These are phyloP conservation scores for Groenewaldozyma salmanticensis DNA, from an alignment of 805 yeast genomes.

Conservation along the genomic window DNA sequence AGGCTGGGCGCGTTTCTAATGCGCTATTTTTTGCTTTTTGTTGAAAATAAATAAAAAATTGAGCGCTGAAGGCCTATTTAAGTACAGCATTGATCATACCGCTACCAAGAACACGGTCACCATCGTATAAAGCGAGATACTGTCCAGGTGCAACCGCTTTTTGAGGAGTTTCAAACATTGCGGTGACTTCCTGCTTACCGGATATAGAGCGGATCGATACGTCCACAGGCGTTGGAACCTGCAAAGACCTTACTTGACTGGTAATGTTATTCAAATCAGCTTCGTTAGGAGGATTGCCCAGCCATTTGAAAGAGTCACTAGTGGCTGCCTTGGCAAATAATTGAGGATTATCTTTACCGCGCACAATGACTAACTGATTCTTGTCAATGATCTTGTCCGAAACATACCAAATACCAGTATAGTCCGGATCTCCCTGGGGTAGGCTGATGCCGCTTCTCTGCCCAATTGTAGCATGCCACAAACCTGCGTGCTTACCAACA, in stretches of 20 bases:
- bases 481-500: conserved; percentile 77
- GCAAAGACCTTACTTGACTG: conserved; percentile 69
- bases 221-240: conserved; percentile 39
- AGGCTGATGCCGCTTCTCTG: conserved; percentile 69
- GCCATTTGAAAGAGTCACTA: conserved; percentile 45
- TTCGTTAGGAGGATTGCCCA: conserved; percentile 18
- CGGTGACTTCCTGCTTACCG: too few species aligned
- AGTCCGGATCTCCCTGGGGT: conserved; percentile 80
- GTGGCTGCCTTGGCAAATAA: conserved; percentile 39
- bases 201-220: too few species aligned
- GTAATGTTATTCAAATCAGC: conserved; percentile 25
- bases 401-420: conserved; percentile 79
- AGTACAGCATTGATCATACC: conserved; percentile 14
- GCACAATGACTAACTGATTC: conserved; percentile 73
- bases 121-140: conserved; percentile 61
- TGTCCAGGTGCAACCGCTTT: conserved; percentile 91
- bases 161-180: conserved; percentile 37
- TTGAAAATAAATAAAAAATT: too few species aligned
- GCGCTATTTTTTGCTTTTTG: too few species aligned
- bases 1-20: too few species aligned
- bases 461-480: conserved; percentile 95
- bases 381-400: conserved; percentile 52
- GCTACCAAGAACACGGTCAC: conserved; percentile 56
- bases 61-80: neutral
- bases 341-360: conserved; percentile 50